Percentiles rank a stretch among this genome's conserved stretches.
These are phyloP conservation scores for Kalmanozyma brasiliensis DNA, from an alignment of 1,284 basidiomycete genomes.

Conservation along the genomic window DNA sequence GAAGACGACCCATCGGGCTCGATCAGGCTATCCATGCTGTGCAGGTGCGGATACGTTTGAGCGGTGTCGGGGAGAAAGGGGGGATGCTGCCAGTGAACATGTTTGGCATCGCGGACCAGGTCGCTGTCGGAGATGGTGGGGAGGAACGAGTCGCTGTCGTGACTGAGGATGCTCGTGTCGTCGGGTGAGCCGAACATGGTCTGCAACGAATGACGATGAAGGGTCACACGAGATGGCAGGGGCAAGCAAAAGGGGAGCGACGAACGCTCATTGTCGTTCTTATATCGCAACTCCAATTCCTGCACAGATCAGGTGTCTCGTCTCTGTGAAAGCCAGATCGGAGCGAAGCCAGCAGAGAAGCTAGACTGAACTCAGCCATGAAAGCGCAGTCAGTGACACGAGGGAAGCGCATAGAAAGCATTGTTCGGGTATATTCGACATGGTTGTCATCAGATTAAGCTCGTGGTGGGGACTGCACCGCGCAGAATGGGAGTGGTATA, in stretches of 20 bases:
- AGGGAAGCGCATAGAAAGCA: constrained; percentile 13
- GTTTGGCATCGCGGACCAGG: constrained; percentile 23
- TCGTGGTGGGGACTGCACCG: constrained; percentile 4
- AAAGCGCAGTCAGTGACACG: not conserved
- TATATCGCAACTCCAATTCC: too few relatives aligned
- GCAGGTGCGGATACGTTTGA: not conserved
- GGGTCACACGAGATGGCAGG: not conserved
- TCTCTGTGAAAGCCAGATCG: too few relatives aligned
- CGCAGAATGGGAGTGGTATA: constrained; percentile 35
- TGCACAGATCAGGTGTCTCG: too few relatives aligned
- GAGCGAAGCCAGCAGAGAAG: too few relatives aligned
- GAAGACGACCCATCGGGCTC: constrained; percentile 8
- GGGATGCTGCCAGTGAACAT: constrained; percentile 19
- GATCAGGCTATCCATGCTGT: constrained; percentile 23
- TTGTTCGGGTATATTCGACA: constrained; percentile 34
- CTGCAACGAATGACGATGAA: too few relatives aligned
- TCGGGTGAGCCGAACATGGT: constrained; percentile 39
- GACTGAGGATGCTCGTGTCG: constrained; percentile 25
- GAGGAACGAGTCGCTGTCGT: not conserved
- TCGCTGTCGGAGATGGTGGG: constrained; percentile 33
- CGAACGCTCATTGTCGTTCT: too few relatives aligned
- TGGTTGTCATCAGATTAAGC: constrained; percentile 9
- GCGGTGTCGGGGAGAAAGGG: constrained; percentile 14
- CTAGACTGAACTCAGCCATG: too few relatives aligned
- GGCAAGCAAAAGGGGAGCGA: not conserved